A percentile compares a stretch with the other conserved stretches of the same genome.
These are phyloP conservation scores for Lasiodiplodia citricola DNA, from an alignment of 2,329 filamentous ascomycete species.

Conservation along the genomic window DNA sequence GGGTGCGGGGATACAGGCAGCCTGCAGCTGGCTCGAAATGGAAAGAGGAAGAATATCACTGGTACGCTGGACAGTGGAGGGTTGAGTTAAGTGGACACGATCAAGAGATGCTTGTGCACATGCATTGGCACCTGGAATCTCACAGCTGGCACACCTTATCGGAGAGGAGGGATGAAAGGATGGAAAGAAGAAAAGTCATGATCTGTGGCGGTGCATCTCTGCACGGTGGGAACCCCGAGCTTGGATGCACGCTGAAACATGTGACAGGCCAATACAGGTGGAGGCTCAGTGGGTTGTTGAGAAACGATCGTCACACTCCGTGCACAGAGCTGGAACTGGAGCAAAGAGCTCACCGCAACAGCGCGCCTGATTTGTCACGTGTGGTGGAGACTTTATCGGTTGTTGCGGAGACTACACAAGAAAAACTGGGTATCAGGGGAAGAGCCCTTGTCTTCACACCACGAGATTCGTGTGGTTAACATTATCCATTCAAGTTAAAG, in stretches of 20 bases:
- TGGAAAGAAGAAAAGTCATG: not conserved
- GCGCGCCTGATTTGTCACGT: conserved; percentile 8
- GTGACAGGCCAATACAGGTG: not conserved
- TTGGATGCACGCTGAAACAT: not conserved
- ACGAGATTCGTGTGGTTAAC: too few species aligned
- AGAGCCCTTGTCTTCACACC: not conserved
- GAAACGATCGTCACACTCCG: conserved; percentile 1
- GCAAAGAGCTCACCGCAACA: conserved; percentile 10
- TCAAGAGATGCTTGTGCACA: not conserved
- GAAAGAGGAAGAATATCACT: not conserved
- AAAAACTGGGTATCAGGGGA: conserved; percentile 10
- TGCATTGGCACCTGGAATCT: not conserved
- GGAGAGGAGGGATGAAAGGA: not conserved
- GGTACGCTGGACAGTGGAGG: not conserved
- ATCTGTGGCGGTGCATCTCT: conserved; percentile 9
- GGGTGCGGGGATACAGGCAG: not conserved
- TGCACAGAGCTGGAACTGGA: not conserved
- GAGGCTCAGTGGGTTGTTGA: conserved; percentile 2
- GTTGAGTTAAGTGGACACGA: not conserved
- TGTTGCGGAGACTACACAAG: not conserved
- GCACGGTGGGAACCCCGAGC: not conserved
- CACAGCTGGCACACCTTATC: not conserved
- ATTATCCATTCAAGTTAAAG: not conserved
- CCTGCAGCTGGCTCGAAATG: not conserved
- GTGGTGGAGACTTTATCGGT: not conserved